Evolutionary conservation across 164 flowering plant genomes (phyloP), one percentile per base, ranked within the genome.

Genomic region (Liquidambar formosana): DNA sequence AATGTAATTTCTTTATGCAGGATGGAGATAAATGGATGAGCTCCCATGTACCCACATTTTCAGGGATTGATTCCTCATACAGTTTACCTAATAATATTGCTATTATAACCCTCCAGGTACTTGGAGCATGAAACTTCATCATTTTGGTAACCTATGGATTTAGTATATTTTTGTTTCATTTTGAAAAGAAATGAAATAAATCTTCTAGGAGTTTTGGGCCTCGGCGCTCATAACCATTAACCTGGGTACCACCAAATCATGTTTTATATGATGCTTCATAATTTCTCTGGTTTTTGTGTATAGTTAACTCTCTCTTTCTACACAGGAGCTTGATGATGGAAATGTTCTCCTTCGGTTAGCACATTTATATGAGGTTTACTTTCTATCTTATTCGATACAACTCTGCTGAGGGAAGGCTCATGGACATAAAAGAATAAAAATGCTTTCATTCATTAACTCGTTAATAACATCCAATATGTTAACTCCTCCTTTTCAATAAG

Each of bases 281-380:
- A 2, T 19, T 41, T 26, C 13, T 57, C 61, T 59, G 59, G 19
- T 49, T 52, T 66, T 22, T 15, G 18, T 5, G 15, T 53, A 16
- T 11, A 11, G 51, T 47, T 47, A 48, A 15, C 46, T 48, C 52
- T 45, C 33, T 47, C 10, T 43, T 63, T 25, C 15, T 23, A 60
- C 74, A 49, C 86, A 95, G 98, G 97, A 91, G 71, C 90, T 93
- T 70, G 86, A 86, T 53, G 86, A 81, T 78, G 92, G 96, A 70
- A 85, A 81, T 66, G 86, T 89, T 57, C 97, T 96, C 61, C 86
- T 96, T 61, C 93, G 98, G 45, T 75, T 96, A 65, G 99, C 99
- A 8, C 98, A 96, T 82, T 64, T 96, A 72, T 96, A 81, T 46
- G 96, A 96, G 99, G 99, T 94, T 54, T 62, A 25, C 13, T 66